Percentiles rank a stretch among this genome's conserved stretches.
Conservation (phyloP, 2,329 filamentous ascomycete species). For the Xylariaceae sp. region DNA sequence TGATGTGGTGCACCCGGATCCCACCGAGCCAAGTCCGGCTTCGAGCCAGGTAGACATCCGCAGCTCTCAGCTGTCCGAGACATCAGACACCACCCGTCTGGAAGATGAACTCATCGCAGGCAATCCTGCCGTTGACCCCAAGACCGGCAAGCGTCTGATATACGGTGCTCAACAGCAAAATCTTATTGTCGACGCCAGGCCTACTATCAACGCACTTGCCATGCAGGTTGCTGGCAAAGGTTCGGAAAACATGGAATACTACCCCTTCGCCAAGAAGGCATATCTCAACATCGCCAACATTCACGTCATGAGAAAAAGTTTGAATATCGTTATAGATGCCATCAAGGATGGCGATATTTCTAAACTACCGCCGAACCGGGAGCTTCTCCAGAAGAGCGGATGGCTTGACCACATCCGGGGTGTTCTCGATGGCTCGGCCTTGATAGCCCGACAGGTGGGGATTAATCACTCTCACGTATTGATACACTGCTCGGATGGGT, state of each 20-base stretch:
- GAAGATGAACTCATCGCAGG: conserved; percentile 64
- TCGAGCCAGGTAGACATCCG: conserved; percentile 51
- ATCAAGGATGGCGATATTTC: conserved; percentile 91
- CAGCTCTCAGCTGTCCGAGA: conserved; percentile 41
- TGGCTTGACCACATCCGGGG: conserved; percentile 89
- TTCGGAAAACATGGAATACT: conserved; percentile 97
- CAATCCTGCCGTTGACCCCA: conserved; percentile 52
- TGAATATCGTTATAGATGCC: conserved; percentile 82
- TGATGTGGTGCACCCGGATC: conserved; percentile 30
- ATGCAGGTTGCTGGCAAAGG: conserved; percentile 92
- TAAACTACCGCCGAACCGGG: conserved; percentile 74
- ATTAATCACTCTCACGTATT: conserved; percentile 91
- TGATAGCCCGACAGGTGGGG: conserved; percentile 84
- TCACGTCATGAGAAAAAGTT: conserved; percentile 91
- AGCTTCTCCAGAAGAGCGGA: conserved; percentile 74
- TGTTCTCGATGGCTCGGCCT: conserved; percentile 76
- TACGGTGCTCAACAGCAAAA: conserved; percentile 94
- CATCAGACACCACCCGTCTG: conserved; percentile 59
- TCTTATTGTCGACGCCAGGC: conserved; percentile 91
- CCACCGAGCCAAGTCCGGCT: conserved; percentile 36
- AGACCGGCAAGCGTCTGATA: conserved; percentile 60
- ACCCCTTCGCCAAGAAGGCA: conserved; percentile 84
- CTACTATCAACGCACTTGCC: conserved; percentile 87
- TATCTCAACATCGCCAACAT: conserved; percentile 98
- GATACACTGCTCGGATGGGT: conserved; percentile 97